Base-by-base conservation (phyloP, 768 basidiomycete genomes). In the Cyclocybe cylindracea region DNA sequence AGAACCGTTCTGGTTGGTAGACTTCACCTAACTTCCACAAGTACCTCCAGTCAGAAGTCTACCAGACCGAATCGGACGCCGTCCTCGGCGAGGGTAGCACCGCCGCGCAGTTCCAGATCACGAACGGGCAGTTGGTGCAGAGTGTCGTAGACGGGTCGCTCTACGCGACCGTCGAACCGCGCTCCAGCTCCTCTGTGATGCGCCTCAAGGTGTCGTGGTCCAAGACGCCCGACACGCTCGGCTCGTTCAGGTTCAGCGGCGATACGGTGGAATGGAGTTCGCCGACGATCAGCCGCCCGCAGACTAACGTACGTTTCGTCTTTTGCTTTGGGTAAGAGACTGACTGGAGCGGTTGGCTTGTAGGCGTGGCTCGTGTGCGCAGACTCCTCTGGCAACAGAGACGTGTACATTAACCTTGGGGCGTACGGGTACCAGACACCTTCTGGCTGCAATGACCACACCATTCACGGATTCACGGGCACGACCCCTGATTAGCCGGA, bases 351-450 rank as follows among this genome's bases (percentile, higher is more conserved):
- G 4, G 33, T 29, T 37, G 3, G 32, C 5, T 29, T 55, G 13
- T 50, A 72, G 77, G 82, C 82, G 4, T 83, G 80, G 81, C 68
- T 83, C n/a, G 73, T 83, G 0, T 83, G 80, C 66, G 76, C 79
- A 7, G 78, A 82, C 57, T 66, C 71, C 7, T 63, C 60, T 34
- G 74, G 77, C 10, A 70, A 79, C 62, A 61, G 59, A 39, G 68
- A 72, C 47, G 60, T 82, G 10, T 82, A 75, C 57, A 62, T 84
- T 61, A 84, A 85, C 65, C 74, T 84, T 18, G 83, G 82, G 2
- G 61, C 76, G 9, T 83, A 82, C 56, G 68, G 59, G 31, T 84
- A 82, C 61, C 64, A 72, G 65, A 85, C 84, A 1, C 83, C 84
- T 2, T 66, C 82, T 43, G 83, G 83, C 10, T 83, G 80, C 58